These are phyloP conservation scores for Trichoderma polysporum DNA, from an alignment of 2,329 filamentous ascomycete genomes.

Conservation along the genomic window DNA sequence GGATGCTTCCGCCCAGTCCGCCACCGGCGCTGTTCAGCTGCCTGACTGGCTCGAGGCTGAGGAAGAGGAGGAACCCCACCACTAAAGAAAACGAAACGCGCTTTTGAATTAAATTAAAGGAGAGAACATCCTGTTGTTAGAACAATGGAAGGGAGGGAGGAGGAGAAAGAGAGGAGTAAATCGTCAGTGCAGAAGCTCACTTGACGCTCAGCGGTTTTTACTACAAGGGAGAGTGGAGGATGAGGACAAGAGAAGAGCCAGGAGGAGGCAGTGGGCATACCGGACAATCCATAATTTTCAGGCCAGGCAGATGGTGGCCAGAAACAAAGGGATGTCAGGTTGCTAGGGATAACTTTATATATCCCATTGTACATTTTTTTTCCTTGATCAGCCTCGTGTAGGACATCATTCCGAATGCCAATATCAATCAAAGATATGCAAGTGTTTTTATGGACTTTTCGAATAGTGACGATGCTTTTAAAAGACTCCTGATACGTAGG, in stretches of 20 bases:
- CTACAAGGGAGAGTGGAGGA: not conserved
- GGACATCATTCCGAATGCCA: slow-evolving; percentile 35
- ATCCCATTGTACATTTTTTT: slow-evolving; percentile 42
- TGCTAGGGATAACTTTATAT: slow-evolving; percentile 26
- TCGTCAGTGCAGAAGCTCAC: not conserved
- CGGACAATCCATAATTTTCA: slow-evolving; percentile 16
- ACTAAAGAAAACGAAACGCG: slow-evolving; percentile 40
- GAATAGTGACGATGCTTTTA: not conserved
- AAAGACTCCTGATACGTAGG: not conserved
- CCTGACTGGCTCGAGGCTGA: slow-evolving; percentile 84
- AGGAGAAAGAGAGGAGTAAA: not conserved
- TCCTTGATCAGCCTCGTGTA: slow-evolving; percentile 34
- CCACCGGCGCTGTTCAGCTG: slow-evolving; percentile 56
- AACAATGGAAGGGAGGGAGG: not conserved
- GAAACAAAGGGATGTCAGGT: slow-evolving; percentile 20
- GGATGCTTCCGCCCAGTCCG: slow-evolving; percentile 60
- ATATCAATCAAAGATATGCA: slow-evolving; percentile 28
- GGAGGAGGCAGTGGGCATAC: slow-evolving; percentile 14
- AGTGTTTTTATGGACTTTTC: not conserved
- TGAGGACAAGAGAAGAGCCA: not conserved
- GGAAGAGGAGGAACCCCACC: slow-evolving; percentile 52
- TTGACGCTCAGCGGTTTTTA: not conserved
- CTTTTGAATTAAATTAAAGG: not conserved
- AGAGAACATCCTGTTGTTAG: not conserved
- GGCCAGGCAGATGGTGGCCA: slow-evolving; percentile 5